Evolutionary conservation across 2,329 filamentous ascomycete species (phyloP).

Genomic region (Penicillium sp.): DNA sequence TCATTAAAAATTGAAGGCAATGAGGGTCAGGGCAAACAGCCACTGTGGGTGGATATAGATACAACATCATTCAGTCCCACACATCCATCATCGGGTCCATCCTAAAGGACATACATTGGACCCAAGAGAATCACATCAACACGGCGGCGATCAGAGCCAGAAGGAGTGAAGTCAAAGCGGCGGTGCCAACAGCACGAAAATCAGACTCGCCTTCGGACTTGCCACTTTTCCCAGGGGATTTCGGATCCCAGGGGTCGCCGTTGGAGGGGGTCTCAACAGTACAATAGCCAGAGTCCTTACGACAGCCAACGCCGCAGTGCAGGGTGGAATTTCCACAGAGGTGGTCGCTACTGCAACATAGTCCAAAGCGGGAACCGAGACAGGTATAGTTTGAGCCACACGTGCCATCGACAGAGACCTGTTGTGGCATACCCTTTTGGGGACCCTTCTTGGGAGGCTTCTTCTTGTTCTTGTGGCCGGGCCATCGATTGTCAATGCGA

Average conservation of each 20-base stretch:
- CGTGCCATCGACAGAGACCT: slow-evolving; percentile 33
- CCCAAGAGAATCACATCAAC: slow-evolving; percentile 15
- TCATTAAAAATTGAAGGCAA: not conserved
- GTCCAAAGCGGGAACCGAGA: slow-evolving; percentile 33
- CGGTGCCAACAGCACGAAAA: slow-evolving; percentile 17
- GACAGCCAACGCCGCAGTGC: slow-evolving; percentile 34
- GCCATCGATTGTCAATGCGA: slow-evolving; percentile 35
- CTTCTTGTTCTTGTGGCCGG: slow-evolving; percentile 13
- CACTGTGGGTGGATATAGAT: slow-evolving; percentile 8
- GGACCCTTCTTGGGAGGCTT: slow-evolving; percentile 14
- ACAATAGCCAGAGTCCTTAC: slow-evolving; percentile 31
- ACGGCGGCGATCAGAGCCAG: slow-evolving; percentile 22
- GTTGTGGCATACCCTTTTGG: slow-evolving; percentile 17
- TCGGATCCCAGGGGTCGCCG: slow-evolving; percentile 20
- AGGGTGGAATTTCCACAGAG: slow-evolving; percentile 32
- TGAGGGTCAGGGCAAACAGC: slow-evolving; percentile 1
- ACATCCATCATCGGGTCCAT: not conserved
- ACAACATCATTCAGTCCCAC: slow-evolving; percentile 4
- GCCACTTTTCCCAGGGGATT: slow-evolving; percentile 2
- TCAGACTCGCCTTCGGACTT: slow-evolving; percentile 21
- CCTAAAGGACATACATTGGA: not conserved
- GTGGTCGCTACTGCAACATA: slow-evolving; percentile 31
- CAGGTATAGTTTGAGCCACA: slow-evolving; percentile 37
- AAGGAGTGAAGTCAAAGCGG: slow-evolving; percentile 20
- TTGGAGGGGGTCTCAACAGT: slow-evolving; percentile 18